Percentiles rank a stretch among this genome's conserved stretches.
These are phyloP conservation scores for Iberis pinnata DNA, from an alignment of 345 rosid species.

Conservation along the genomic window DNA sequence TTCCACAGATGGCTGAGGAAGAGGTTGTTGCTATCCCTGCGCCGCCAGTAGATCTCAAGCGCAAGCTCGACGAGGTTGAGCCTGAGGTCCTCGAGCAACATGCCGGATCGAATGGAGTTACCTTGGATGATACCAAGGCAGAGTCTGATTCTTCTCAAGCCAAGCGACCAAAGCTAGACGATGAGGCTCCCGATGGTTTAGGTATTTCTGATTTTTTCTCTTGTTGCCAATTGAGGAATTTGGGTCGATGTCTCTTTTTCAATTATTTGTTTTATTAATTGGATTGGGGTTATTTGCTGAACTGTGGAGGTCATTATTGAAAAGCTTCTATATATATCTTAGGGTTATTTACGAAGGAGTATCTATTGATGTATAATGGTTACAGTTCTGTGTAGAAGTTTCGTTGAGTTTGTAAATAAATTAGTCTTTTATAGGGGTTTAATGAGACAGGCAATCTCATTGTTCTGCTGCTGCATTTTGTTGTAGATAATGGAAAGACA, in stretches of 20 bases:
- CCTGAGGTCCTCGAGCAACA: constrained; percentile 22
- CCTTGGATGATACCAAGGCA: constrained; percentile 14
- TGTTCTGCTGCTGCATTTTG: background rate
- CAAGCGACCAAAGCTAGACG: constrained; percentile 54
- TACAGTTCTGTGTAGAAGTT: background rate
- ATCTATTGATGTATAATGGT: background rate
- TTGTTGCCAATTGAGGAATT: background rate
- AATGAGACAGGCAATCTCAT: background rate
- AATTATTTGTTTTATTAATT: background rate
- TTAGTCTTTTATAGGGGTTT: background rate
- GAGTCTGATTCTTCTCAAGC: constrained; percentile 36
- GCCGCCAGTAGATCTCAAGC: constrained; percentile 50
- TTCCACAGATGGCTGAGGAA: constrained; percentile 53
- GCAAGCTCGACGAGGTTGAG: constrained; percentile 61
- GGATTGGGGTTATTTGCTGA: background rate
- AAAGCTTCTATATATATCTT: background rate
- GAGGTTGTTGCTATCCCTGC: constrained; percentile 37
- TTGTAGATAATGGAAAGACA: constrained; percentile 26
- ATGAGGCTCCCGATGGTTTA: constrained; percentile 35
- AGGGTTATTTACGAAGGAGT: background rate
- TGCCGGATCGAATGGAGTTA: background rate
- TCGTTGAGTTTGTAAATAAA: background rate
- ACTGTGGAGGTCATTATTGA: background rate
- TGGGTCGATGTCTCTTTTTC: background rate
- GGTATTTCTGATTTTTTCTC: constrained; percentile 30